Percentiles rank a stretch among this genome's conserved stretches.
Conservation (phyloP, 1,284 basidiomycete genomes). For the Ceratobasidium sp. region DNA sequence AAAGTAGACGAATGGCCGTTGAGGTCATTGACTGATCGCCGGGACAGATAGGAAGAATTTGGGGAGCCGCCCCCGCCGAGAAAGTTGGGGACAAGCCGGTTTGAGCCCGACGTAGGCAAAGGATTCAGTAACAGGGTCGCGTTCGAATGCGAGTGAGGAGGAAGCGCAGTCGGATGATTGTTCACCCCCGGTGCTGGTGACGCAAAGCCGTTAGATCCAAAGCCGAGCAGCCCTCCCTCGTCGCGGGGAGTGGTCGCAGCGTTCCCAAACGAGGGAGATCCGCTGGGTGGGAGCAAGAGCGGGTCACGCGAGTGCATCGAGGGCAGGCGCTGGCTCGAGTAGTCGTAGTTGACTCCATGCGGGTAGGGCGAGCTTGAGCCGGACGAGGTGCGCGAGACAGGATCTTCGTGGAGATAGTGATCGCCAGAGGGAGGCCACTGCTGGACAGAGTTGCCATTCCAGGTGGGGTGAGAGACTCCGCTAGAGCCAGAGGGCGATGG, state of each 20-base stretch:
- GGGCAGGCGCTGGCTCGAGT: constrained; percentile 17
- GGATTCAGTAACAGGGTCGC: constrained; percentile 30
- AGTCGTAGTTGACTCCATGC: constrained; percentile 34
- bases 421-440: background rate
- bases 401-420: constrained; percentile 26
- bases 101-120: background rate
- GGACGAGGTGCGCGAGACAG: constrained; percentile 27
- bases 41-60: constrained; percentile 6
- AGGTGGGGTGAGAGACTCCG: constrained; percentile 10
- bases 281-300: constrained; percentile 24
- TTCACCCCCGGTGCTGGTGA: constrained; percentile 5
- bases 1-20: constrained; percentile 8
- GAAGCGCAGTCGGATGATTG: constrained; percentile 22
- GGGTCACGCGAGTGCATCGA: constrained; percentile 23
- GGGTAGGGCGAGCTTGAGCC: constrained; percentile 28
- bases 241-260: constrained; percentile 26
- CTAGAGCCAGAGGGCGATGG: constrained; percentile 17
- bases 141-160: constrained; percentile 34
- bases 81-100: constrained; percentile 27
- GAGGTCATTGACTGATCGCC: constrained; percentile 35
- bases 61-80: background rate
- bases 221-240: constrained; percentile 6
- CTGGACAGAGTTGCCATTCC: background rate
- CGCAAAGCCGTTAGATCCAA: constrained; percentile 4
- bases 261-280: background rate